Conservation (phyloP, 2,329 filamentous ascomycete species). For the Botrytis sinoallii region DNA sequence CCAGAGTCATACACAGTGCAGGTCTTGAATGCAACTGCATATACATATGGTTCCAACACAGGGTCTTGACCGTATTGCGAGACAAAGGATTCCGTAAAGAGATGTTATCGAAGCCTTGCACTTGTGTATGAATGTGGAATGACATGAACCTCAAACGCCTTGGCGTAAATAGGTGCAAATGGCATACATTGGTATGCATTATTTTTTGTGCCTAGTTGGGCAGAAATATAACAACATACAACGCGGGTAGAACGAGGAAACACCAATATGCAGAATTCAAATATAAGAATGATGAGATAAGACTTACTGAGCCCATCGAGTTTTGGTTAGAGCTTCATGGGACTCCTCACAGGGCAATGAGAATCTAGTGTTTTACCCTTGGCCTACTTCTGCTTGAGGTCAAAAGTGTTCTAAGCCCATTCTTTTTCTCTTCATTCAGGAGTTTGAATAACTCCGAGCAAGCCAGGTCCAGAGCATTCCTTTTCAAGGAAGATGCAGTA, state of each 20-base stretch:
- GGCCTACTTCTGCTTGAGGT: not conserved
- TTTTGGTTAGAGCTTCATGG: not conserved
- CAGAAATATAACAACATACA: not conserved
- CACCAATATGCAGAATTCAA: not conserved
- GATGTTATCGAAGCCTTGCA: not conserved
- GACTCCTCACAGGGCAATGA: no score
- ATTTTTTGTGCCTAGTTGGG: not conserved
- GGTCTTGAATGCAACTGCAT: not conserved
- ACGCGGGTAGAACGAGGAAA: not conserved
- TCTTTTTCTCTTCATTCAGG: not conserved
- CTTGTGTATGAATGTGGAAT: not conserved
- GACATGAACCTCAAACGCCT: not conserved
- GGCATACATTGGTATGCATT: not conserved
- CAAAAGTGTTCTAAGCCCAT: not conserved
- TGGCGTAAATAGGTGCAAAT: not conserved
- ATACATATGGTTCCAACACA: not conserved
- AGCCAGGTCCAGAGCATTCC: no score
- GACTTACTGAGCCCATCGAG: not conserved
- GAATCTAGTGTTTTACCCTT: not conserved
- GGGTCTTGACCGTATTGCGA: not conserved
- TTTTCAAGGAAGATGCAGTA: not conserved
- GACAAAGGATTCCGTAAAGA: no score
- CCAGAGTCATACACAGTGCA: not conserved
- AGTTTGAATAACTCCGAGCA: not conserved
- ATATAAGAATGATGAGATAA: no score